These are phyloP conservation scores for Boechera divaricarpa DNA, from an alignment of 345 rosid genomes.

Conservation along the genomic window DNA sequence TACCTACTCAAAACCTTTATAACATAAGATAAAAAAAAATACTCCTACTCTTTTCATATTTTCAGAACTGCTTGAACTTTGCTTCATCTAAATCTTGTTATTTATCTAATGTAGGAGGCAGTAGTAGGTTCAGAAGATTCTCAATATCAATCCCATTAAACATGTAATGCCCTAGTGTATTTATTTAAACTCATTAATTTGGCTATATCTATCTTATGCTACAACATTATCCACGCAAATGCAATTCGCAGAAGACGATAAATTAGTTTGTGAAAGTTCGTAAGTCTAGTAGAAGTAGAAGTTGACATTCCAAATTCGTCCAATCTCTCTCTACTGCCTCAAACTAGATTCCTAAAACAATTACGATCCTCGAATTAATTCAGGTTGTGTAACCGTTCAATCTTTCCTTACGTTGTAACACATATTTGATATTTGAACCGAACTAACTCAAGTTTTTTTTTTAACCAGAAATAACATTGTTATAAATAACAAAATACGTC, in stretches of 20 bases:
- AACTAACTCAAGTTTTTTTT: conserved; percentile 25
- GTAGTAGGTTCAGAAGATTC: neutral
- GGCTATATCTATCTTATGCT: neutral
- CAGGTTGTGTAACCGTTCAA: conserved; percentile 26
- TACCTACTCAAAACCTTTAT: neutral
- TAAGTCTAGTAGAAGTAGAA: conserved; percentile 6
- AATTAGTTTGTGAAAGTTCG: neutral
- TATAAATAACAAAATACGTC: conserved; percentile 18
- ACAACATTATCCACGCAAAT: neutral
- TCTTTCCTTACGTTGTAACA: conserved; percentile 3
- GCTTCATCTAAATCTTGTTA: neutral
- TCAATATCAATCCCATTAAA: neutral
- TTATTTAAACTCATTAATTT: neutral
- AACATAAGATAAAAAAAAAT: neutral
- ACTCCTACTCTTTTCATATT: neutral
- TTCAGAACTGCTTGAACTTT: neutral
- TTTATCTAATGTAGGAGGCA: neutral
- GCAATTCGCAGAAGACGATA: neutral
- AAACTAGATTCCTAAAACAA: too few relatives aligned
- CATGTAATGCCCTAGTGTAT: neutral
- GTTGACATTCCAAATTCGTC: conserved; percentile 26
- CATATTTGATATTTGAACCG: conserved; percentile 12
- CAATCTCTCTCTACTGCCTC: neutral
- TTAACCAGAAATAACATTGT: neutral
- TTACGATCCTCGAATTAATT: neutral